Percentiles rank a stretch among this genome's conserved stretches.
Evolutionary conservation across 2,329 filamentous ascomycete species (phyloP).

Genomic region (Leptographium procerum): DNA sequence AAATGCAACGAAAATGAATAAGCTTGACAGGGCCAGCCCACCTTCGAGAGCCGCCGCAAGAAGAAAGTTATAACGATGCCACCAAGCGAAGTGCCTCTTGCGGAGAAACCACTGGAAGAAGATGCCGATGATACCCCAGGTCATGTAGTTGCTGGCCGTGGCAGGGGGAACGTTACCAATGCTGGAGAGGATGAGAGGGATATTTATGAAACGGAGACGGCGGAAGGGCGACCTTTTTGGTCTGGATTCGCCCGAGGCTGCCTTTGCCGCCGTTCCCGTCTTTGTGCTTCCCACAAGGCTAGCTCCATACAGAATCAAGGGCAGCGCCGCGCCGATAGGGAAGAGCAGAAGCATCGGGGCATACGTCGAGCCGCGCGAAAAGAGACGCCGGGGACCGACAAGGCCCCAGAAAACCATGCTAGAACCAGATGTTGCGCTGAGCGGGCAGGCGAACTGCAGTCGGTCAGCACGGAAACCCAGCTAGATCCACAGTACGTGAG

Average conservation of each 20-base stretch:
- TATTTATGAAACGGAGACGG: constrained; percentile 45
- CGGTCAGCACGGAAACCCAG: background rate
- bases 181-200: constrained; percentile 57
- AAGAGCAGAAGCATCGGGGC: constrained; percentile 56
- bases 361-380: constrained; percentile 52
- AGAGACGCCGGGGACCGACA: constrained; percentile 59
- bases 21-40: constrained; percentile 52
- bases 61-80: constrained; percentile 67
- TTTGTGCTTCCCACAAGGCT: constrained; percentile 42
- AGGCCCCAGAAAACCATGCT: constrained; percentile 61
- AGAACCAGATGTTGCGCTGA: constrained; percentile 48
- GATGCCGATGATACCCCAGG: constrained; percentile 56
- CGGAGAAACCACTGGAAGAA: constrained; percentile 59
- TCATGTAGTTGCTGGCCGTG: constrained; percentile 57
- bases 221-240: background rate
- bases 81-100: constrained; percentile 56
- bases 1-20: constrained; percentile 58
- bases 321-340: constrained; percentile 51
- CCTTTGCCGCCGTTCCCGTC: constrained; percentile 17
- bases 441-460: constrained; percentile 37
- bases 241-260: constrained; percentile 22
- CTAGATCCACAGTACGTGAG: background rate
- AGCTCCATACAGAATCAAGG: constrained; percentile 49
- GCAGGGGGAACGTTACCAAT: constrained; percentile 50
- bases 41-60: constrained; percentile 59